Base-by-base conservation (phyloP, 179 eudicot species). In the Silene noctiflora region DNA sequence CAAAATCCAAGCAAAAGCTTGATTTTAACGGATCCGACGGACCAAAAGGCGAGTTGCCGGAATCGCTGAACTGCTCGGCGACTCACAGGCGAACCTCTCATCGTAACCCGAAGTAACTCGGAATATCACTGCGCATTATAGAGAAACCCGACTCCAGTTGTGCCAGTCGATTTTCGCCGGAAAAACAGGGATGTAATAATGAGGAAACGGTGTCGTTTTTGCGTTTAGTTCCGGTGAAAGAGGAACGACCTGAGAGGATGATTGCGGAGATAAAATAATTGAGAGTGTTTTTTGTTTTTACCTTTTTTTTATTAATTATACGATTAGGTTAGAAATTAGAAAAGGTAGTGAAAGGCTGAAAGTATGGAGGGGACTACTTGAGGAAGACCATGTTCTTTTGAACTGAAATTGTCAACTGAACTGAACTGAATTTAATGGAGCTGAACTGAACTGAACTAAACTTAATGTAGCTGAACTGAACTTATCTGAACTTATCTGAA, bases 1-100 rank as follows among this genome's bases (percentile, higher is more conserved):
- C 90, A 86, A 46, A 88, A 80, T n/a, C 84, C 83, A 19, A 93
- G 86, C 76, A 93, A 33, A 17, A 91, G 66, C 80, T 83, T 89
- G 67, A 89, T 78, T 87, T 80, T 93, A 6, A 79, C 85, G 2
- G 94, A 89, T 86, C 91, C 90, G 12, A 78, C 85, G 67, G 84
- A 83, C 0, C 81, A 76, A 76, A 89, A 46, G 75, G 89, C 84
- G 60, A 81, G 74, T 75, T 88, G 91, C 77, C 87, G 85, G 55
- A 87, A 48, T 74, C 86, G 78, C 81, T 69, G 86, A 17, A 77
- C 76, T 69, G 83, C 77, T 82, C 93, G 88, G 53, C 96, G 91
- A 78, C 85, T 83, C 70, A 83, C 70, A 21, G 85, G 83, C 74
- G 84, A 83, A 76, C 87, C 84, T 80, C 91, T 87, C 90, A 83